Evolutionary conservation across 2,329 filamentous ascomycete species (phyloP), one percentile per base, ranked within the genome.

Genomic region (Hymenoscyphus scutula): DNA sequence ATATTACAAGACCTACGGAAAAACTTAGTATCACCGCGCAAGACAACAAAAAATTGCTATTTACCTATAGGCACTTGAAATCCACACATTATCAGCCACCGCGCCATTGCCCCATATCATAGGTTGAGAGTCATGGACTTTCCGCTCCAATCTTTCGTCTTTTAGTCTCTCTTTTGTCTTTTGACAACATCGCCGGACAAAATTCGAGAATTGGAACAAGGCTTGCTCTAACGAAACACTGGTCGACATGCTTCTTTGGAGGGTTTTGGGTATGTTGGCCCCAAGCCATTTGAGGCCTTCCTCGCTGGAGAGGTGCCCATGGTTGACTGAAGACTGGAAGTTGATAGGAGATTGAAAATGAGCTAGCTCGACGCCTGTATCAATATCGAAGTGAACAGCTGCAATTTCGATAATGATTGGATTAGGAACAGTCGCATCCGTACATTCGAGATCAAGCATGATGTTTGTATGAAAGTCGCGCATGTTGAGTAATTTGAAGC

Each of bases 391-490:
- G 53, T 66, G 51, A 5, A 68, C 60, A 2, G 67, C 67, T 25
- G 60, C 65, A 3, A 68, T 37, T 29, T 67, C 63, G 25, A 68
- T 34, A 2, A 68, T 58, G 0, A 62, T 61, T 17, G 67, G 67
- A 53, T 68, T 67, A 15, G 37, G n/a, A 23, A 45, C 17, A 11
- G 57, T 10, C 8, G 60, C 55, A 13, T 34, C 45, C 10, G 61
- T 58, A 32, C 62, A 64, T 51, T 68, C 67, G 13, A 68, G 53
- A 53, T 68, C 67, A 19, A 68, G 61, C 67, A 68, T 68, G 25
- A 68, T 68, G 48, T 68, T 67, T 30, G 67, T 63, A 32, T 68
- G 58, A 23, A 62, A 32, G 6, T 37, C 19, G 37, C 19, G 17
- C 65, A 63, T 66, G 5, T 63, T 66, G 48, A 34, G 23, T n/a